Percentiles rank a stretch among this genome's conserved stretches.
Conservation (phyloP, 2,329 filamentous ascomycete genomes). For the Acrodontium crateriforme region DNA sequence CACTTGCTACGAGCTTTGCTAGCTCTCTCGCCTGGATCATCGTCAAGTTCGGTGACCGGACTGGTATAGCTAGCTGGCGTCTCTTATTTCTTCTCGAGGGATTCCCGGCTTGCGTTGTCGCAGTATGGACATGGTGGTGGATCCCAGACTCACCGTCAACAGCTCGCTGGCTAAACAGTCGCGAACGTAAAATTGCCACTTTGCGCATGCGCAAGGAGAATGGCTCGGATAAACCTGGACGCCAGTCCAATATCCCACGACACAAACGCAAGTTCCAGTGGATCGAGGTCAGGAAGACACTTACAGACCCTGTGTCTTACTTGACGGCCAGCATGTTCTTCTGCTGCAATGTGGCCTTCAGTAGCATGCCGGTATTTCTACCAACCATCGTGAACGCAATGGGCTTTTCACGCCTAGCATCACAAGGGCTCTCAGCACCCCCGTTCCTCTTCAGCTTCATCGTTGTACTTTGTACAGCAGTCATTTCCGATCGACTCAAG, state of each 20-base stretch:
- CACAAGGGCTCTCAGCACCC: constrained; percentile 68
- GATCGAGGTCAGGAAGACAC: constrained; percentile 43
- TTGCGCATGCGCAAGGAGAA: constrained; percentile 48
- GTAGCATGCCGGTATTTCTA: constrained; percentile 74
- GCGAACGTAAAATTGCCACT: constrained; percentile 50
- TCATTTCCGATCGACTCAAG: constrained; percentile 52
- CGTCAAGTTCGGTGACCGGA: constrained; percentile 48
- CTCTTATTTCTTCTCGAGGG: constrained; percentile 73
- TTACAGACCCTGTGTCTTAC: constrained; percentile 56
- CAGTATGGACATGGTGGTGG: constrained; percentile 57
- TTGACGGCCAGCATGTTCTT: constrained; percentile 74
- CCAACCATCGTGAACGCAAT: constrained; percentile 48
- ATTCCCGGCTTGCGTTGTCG: constrained; percentile 65
- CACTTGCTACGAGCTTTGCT: constrained; percentile 52
- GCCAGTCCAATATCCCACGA: constrained; percentile 5
- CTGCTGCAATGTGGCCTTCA: constrained; percentile 76
- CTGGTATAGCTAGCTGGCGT: constrained; percentile 69
- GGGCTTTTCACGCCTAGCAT: constrained; percentile 53
- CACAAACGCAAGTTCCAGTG: constrained; percentile 25
- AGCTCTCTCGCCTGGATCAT: constrained; percentile 70
- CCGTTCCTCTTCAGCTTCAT: constrained; percentile 68
- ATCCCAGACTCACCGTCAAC: constrained; percentile 59
- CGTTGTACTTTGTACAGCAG: constrained; percentile 57
- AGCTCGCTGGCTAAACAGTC: constrained; percentile 28
- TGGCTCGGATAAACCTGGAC: constrained; percentile 10